Percentiles rank a stretch among this genome's conserved stretches.
Conservation (phyloP, 202 grass and related monocot species). For the Schoenoplectus triqueter region DNA sequence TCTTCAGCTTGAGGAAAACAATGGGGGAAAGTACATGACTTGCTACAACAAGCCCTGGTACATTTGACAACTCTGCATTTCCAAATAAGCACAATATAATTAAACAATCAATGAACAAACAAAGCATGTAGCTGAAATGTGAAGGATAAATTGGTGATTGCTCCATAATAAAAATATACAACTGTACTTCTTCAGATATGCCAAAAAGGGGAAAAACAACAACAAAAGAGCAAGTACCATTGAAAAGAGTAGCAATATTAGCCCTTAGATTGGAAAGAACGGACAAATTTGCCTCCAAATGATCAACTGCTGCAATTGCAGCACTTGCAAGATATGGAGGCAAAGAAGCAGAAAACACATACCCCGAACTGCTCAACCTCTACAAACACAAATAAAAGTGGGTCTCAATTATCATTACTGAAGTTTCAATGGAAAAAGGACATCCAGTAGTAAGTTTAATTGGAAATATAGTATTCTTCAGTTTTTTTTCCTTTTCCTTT, state of each 20-base stretch:
- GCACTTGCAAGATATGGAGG: constrained; percentile 90
- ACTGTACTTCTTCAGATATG: constrained; percentile 18
- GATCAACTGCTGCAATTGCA: constrained; percentile 86
- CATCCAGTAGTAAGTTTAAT: constrained; percentile 40
- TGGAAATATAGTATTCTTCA: constrained; percentile 8
- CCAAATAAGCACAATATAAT: constrained; percentile 15
- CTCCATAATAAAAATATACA: constrained; percentile 20
- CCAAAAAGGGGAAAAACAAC: constrained; percentile 6
- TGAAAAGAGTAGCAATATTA: constrained; percentile 62
- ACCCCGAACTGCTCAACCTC: constrained; percentile 85
- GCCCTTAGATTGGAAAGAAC: constrained; percentile 62
- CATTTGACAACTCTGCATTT: constrained; percentile 65
- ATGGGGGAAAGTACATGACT: constrained; percentile 82
- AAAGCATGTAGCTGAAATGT: background rate
- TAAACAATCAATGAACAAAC: constrained; percentile 20
- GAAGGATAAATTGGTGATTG: constrained; percentile 23
- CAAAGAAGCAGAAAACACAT: constrained; percentile 89
- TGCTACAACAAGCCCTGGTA: constrained; percentile 64
- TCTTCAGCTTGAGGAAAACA: constrained; percentile 79
- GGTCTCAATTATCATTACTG: no score
- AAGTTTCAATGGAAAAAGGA: background rate
- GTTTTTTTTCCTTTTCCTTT: constrained; percentile 32
- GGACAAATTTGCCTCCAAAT: constrained; percentile 78
- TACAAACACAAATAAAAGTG: constrained; percentile 42
- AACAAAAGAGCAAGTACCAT: constrained; percentile 48